phyloP scores from a whole-genome alignment of 352 stramenopile genomes.

The Phytophthora aleatoria region DNA sequence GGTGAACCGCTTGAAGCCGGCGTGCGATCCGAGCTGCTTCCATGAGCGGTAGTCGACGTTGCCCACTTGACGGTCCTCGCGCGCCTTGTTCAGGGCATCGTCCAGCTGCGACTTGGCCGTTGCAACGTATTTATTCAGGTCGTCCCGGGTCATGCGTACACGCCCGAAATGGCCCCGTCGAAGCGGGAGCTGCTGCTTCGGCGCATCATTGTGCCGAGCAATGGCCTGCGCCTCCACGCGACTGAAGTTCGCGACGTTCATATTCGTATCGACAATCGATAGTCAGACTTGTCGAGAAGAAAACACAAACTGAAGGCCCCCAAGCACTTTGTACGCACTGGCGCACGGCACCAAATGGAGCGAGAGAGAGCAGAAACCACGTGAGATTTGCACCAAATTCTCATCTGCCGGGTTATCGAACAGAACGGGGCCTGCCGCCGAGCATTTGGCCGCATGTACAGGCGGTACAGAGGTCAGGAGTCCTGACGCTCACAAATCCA shows the following conservation, averaged over 20 bases:
- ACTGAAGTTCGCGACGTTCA: slow-evolving; percentile 33
- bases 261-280: slow-evolving; percentile 11
- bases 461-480: slow-evolving; percentile 24
- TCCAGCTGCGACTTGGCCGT: slow-evolving; percentile 50
- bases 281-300: slow-evolving; percentile 17
- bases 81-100: slow-evolving; percentile 43
- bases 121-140: slow-evolving; percentile 47
- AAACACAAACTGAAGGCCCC: slow-evolving; percentile 34
- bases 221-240: slow-evolving; percentile 41
- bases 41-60: slow-evolving; percentile 50
- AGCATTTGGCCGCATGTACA: slow-evolving; percentile 8
- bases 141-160: slow-evolving; percentile 37
- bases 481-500: slow-evolving; percentile 18
- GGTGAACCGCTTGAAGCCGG: slow-evolving; percentile 63
- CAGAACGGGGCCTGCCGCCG: slow-evolving; percentile 7
- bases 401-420: slow-evolving; percentile 24
- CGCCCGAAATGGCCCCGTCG: slow-evolving; percentile 51
- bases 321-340: slow-evolving; percentile 12
- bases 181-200: slow-evolving; percentile 50
- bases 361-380: slow-evolving; percentile 38
- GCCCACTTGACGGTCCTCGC: slow-evolving; percentile 47
- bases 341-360: slow-evolving; percentile 39
- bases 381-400: slow-evolving; percentile 35
- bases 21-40: slow-evolving; percentile 56
- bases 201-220: slow-evolving; percentile 22